phyloP scores from a whole-genome alignment of 768 basidiomycete species.

The Hysterangium stoloniferum region DNA sequence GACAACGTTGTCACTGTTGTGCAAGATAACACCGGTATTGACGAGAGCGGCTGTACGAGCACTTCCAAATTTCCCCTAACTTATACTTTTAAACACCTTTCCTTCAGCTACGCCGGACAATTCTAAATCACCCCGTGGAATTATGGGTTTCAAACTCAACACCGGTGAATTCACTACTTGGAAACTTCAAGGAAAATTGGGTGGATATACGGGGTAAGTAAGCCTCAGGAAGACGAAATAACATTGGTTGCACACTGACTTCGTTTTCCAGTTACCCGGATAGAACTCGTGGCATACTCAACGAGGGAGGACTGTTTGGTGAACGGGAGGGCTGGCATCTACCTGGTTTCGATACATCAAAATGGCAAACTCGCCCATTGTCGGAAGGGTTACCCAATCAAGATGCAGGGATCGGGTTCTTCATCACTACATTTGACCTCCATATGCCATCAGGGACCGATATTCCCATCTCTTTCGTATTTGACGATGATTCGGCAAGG shows the following conservation, averaged over 20 bases:
- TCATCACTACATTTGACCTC: constrained; percentile 65
- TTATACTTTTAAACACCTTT: too few species aligned
- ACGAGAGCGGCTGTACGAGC: constrained; percentile 45
- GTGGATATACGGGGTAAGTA: constrained; percentile 56
- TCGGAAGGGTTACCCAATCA: constrained; percentile 48
- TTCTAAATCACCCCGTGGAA: constrained; percentile 68
- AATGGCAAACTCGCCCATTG: constrained; percentile 52
- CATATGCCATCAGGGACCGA: constrained; percentile 54
- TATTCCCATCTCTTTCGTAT: constrained; percentile 63
- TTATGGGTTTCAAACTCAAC: constrained; percentile 68
- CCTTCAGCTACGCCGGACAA: constrained; percentile 38
- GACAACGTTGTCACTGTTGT: constrained; percentile 72
- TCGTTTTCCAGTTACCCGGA: constrained; percentile 62
- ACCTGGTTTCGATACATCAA: constrained; percentile 54
- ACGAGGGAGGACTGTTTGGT: constrained; percentile 67
- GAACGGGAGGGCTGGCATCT: constrained; percentile 71
- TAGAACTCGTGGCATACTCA: constrained; percentile 58
- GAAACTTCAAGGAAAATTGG: constrained; percentile 71
- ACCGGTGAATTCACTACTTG: constrained; percentile 48
- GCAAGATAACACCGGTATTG: constrained; percentile 68
- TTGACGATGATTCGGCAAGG: constrained; percentile 48
- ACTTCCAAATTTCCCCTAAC: background rate
- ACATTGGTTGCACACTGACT: background rate
- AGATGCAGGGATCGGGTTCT: constrained; percentile 72
- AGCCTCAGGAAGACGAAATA: background rate